Evolutionary conservation across 2,329 filamentous ascomycete species (phyloP).

Genomic region (Rugonectria rugulosa): DNA sequence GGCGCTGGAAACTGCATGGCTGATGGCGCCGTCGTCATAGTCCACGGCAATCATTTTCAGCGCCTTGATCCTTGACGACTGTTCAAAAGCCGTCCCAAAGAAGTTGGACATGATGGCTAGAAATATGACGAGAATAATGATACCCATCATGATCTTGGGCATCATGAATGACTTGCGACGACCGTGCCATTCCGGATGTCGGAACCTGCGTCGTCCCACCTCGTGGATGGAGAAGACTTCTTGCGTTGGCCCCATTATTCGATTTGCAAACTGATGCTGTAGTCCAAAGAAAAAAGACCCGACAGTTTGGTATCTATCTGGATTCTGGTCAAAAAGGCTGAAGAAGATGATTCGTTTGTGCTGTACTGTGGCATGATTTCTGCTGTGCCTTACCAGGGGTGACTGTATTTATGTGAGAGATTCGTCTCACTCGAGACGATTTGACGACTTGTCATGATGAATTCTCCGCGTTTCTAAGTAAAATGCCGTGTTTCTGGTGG

Average conservation of each 20-base stretch:
- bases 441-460: too few species aligned
- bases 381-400: too few species aligned
- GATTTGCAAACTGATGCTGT: background rate
- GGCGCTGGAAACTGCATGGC: slow-evolving; percentile 41
- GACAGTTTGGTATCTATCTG: background rate
- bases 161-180: slow-evolving; percentile 24
- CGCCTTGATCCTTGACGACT: slow-evolving; percentile 26
- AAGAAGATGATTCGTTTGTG: background rate
- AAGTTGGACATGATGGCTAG: slow-evolving; percentile 41
- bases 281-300: too few species aligned
- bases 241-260: background rate
- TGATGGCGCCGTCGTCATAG: slow-evolving; percentile 42
- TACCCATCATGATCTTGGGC: slow-evolving; percentile 25
- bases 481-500: too few species aligned
- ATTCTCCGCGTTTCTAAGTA: too few species aligned
- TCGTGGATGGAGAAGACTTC: slow-evolving; percentile 7
- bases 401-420: too few species aligned
- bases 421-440: too few species aligned
- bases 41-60: slow-evolving; percentile 42
- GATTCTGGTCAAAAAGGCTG: background rate
- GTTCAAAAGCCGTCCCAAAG: slow-evolving; percentile 43
- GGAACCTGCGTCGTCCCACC: background rate
- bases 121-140: slow-evolving; percentile 31
- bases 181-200: slow-evolving; percentile 22
- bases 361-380: too few species aligned